These are phyloP conservation scores for Mycena albidolilacea DNA, from an alignment of 768 basidiomycete genomes.

Conservation along the genomic window DNA sequence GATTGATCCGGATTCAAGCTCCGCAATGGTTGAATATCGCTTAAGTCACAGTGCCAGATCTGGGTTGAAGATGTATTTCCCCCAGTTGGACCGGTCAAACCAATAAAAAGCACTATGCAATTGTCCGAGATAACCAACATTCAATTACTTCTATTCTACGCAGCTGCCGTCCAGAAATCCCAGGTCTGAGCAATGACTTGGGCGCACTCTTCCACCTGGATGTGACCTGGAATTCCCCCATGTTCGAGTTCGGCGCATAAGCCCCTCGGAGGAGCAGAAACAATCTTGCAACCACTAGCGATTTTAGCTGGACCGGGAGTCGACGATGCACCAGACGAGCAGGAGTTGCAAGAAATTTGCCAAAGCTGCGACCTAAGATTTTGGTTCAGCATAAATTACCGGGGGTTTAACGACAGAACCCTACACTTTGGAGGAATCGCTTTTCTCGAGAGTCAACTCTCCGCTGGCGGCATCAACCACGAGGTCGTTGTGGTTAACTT, in stretches of 20 bases:
- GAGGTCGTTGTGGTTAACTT: conserved; percentile 16
- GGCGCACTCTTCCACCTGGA: not conserved
- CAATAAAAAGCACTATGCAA: no score
- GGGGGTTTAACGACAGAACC: not conserved
- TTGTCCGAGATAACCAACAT: no score
- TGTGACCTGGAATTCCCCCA: not conserved
- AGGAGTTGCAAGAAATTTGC: conserved; percentile 25
- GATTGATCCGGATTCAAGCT: no score
- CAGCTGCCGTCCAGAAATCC: conserved; percentile 30
- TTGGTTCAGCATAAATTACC: not conserved
- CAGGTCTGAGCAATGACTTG: not conserved
- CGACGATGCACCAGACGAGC: conserved; percentile 13
- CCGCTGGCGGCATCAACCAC: conserved; percentile 16
- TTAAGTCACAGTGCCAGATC: no score
- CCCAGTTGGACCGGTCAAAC: no score
- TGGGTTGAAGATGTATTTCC: no score
- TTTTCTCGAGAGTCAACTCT: conserved; percentile 11
- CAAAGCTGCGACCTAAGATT: conserved; percentile 25
- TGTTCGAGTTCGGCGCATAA: not conserved
- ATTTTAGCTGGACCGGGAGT: conserved; percentile 25
- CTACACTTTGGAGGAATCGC: conserved; percentile 9
- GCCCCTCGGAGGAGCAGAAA: conserved; percentile 1
- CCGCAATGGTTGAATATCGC: no score
- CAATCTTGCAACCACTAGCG: conserved; percentile 22
- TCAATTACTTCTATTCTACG: no score